Evolutionary conservation across 2,329 filamentous ascomycete species (phyloP).

Genomic region (Pezicula rhizophila): DNA sequence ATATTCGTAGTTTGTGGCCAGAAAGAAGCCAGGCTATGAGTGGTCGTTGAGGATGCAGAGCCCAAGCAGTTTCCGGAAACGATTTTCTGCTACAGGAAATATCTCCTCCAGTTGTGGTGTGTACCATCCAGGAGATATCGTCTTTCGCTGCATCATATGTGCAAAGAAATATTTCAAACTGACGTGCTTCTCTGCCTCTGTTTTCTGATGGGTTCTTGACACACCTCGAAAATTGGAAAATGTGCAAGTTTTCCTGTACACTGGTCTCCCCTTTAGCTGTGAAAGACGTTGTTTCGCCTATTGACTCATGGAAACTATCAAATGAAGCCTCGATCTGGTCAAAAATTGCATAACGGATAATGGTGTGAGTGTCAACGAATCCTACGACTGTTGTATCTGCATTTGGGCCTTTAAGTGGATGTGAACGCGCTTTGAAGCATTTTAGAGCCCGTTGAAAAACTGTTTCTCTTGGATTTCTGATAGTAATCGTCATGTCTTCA

Average conservation of each 20-base stretch:
- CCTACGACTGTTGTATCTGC: background rate
- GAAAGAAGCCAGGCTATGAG: slow-evolving; percentile 3
- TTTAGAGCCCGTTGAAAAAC: background rate
- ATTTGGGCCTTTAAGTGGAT: background rate
- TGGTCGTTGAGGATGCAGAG: background rate
- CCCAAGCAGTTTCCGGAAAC: slow-evolving; percentile 2
- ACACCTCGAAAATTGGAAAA: slow-evolving; percentile 2
- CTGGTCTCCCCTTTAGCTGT: background rate
- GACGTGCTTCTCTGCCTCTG: background rate
- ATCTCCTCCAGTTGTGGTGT: slow-evolving; percentile 1
- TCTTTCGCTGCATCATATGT: background rate
- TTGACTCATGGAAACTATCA: background rate
- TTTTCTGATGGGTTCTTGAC: background rate
- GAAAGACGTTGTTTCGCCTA: background rate
- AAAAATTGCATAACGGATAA: background rate
- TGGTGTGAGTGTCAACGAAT: background rate
- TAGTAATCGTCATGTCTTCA: background rate
- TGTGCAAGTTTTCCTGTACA: background rate
- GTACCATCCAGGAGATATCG: slow-evolving; percentile 2
- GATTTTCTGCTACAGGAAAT: background rate
- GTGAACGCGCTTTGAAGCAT: background rate
- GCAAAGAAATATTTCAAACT: slow-evolving; percentile 2
- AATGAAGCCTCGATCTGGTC: background rate
- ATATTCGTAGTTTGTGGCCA: slow-evolving; percentile 3
- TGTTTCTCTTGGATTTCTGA: background rate